phyloP scores from a whole-genome alignment of 2,329 filamentous ascomycete species.

The Diaporthe sp. region DNA sequence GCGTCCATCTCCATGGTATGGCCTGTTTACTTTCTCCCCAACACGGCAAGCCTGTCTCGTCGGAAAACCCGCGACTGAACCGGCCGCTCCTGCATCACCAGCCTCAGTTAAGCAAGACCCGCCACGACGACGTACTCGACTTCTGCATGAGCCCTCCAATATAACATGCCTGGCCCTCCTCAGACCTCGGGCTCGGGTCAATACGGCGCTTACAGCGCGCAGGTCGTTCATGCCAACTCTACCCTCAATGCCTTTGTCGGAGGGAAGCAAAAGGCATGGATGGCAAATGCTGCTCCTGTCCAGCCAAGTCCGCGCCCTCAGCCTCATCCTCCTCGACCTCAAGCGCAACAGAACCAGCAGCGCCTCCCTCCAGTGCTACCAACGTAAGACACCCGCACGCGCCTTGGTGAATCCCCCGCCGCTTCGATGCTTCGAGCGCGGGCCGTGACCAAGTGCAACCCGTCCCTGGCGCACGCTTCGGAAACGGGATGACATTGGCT shows the following conservation, averaged over 20 bases:
- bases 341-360: slow-evolving; percentile 8
- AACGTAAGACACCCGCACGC: slow-evolving; percentile 21
- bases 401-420: background rate
- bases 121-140: slow-evolving; percentile 12
- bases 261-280: slow-evolving; percentile 48
- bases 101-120: background rate
- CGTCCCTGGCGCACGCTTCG: background rate
- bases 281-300: slow-evolving; percentile 42
- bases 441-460: background rate
- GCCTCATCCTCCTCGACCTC: slow-evolving; percentile 11
- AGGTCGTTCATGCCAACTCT: slow-evolving; percentile 49
- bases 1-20: slow-evolving; percentile 30
- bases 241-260: slow-evolving; percentile 51
- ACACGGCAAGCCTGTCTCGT: background rate
- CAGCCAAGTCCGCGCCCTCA: slow-evolving; percentile 41
- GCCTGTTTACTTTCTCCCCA: slow-evolving; percentile 5
- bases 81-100: background rate
- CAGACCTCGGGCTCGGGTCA: slow-evolving; percentile 29
- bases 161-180: slow-evolving; percentile 40
- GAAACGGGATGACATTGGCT: background rate
- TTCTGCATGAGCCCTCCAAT: slow-evolving; percentile 30
- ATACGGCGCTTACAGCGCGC: slow-evolving; percentile 23
- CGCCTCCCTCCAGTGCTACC: background rate
- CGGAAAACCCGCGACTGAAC: slow-evolving; percentile 29
- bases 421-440: background rate